phyloP scores from a whole-genome alignment of 306 rosid species.

The Cucurbita ficifolia region DNA sequence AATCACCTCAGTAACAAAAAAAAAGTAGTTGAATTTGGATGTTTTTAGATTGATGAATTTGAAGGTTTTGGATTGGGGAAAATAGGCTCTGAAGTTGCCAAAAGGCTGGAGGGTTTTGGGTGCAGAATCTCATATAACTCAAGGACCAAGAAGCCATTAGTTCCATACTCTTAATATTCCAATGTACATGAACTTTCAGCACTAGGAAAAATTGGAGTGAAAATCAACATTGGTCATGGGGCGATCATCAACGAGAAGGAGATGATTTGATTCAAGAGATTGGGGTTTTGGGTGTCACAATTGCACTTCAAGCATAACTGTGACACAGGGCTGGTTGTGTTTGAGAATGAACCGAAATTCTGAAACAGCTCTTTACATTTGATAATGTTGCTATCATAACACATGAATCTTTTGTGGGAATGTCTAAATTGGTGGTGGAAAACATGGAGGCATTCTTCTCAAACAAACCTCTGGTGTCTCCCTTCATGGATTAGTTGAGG shows the following conservation, averaged over 20 bases:
- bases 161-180: slow-evolving; percentile 23
- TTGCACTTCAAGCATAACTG: no score
- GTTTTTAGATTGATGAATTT: neutral
- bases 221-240: slow-evolving; percentile 36
- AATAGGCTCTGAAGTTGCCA: slow-evolving; percentile 36
- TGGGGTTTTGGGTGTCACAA: slow-evolving; percentile 15
- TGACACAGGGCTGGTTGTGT: slow-evolving; percentile 31
- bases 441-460: slow-evolving; percentile 23
- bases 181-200: slow-evolving; percentile 32
- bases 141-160: slow-evolving; percentile 18
- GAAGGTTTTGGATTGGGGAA: slow-evolving; percentile 28
- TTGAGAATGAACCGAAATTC: slow-evolving; percentile 38
- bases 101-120: slow-evolving; percentile 28
- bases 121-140: slow-evolving; percentile 33
- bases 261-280: slow-evolving; percentile 12
- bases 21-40: neutral
- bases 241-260: slow-evolving; percentile 29
- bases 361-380: slow-evolving; percentile 16
- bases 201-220: slow-evolving; percentile 26
- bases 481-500: neutral
- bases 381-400: slow-evolving; percentile 21
- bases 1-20: no score
- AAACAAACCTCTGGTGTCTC: slow-evolving; percentile 12
- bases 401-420: neutral
- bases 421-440: slow-evolving; percentile 3